Percentiles rank a stretch among this genome's conserved stretches.
Conservation (phyloP, 1,284 basidiomycete genomes). For the Pyrrhoderma lamaoense region DNA sequence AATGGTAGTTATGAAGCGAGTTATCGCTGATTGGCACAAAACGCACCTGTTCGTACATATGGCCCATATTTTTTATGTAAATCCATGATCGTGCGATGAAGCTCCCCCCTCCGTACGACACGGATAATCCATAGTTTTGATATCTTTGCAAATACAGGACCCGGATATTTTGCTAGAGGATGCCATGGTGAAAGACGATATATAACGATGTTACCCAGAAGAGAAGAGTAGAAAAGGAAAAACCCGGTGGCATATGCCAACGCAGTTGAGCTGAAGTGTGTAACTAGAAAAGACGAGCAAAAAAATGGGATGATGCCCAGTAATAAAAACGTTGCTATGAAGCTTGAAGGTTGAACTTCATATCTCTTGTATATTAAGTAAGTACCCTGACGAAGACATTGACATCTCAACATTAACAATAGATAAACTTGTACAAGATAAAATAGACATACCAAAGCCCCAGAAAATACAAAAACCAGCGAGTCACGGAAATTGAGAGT, state of each 20-base stretch:
- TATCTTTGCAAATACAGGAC: constrained; percentile 20
- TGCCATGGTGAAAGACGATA: constrained; percentile 25
- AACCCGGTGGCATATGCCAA: constrained; percentile 6
- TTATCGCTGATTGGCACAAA: not conserved
- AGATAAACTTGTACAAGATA: not conserved
- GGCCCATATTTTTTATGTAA: constrained; percentile 20
- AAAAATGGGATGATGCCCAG: constrained; percentile 6
- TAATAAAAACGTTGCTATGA: constrained; percentile 3
- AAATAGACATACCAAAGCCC: constrained; percentile 8
- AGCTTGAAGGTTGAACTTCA: constrained; percentile 15
- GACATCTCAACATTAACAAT: too few relatives aligned
- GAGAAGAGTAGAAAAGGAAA: constrained; percentile 7
- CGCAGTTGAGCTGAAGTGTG: not conserved
- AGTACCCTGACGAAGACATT: not conserved
- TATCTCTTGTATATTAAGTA: constrained; percentile 13
- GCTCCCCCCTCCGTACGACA: constrained; percentile 12
- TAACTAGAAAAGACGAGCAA: constrained; percentile 8
- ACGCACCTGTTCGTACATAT: constrained; percentile 21
- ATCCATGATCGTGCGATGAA: constrained; percentile 12
- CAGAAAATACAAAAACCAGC: constrained; percentile 7
- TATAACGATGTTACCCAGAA: constrained; percentile 10
- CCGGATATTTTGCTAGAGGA: constrained; percentile 23
- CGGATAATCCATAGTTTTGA: constrained; percentile 20
- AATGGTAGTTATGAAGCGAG: not conserved
- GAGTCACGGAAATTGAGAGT: constrained; percentile 9